Percentiles rank a stretch among this genome's conserved stretches.
Evolutionary conservation across 495 filamentous ascomycete species (phyloP).

Genomic region (Penicillium egyptiacum): DNA sequence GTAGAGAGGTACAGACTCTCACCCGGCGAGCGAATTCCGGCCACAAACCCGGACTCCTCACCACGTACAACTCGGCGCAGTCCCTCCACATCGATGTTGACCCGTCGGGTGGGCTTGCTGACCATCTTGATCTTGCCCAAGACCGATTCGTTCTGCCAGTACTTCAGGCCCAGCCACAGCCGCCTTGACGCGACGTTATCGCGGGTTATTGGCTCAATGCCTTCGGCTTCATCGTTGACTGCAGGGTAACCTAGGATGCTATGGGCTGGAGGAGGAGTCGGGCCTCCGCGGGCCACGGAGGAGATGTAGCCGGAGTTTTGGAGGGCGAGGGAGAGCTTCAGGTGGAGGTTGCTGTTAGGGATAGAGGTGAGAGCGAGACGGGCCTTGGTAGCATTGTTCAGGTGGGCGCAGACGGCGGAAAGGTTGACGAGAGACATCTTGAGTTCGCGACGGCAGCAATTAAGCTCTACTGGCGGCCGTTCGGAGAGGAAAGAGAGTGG

Average conservation of each 20-base stretch:
- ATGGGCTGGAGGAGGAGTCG: constrained; percentile 60
- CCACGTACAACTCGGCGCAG: constrained; percentile 67
- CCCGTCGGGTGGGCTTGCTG: constrained; percentile 71
- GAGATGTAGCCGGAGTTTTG: constrained; percentile 82
- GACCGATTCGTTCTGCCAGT: constrained; percentile 86
- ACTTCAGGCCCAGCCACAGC: constrained; percentile 92
- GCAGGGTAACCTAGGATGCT: constrained; percentile 47
- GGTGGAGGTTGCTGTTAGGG: constrained; percentile 77
- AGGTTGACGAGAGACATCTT: constrained; percentile 86
- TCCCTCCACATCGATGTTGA: constrained; percentile 61
- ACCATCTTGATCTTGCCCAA: constrained; percentile 67
- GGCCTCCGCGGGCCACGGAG: constrained; percentile 76
- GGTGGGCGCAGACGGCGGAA: constrained; percentile 80
- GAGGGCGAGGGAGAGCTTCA: constrained; percentile 70
- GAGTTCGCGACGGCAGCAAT: constrained; percentile 27
- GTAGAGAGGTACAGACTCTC: constrained; percentile 83
- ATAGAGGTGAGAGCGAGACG: constrained; percentile 86
- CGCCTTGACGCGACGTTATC: constrained; percentile 75
- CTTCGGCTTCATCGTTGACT: constrained; percentile 34
- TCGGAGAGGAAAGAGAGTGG: constrained; percentile 12
- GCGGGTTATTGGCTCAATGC: constrained; percentile 63
- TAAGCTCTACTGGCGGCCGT: constrained; percentile 23
- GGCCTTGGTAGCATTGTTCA: constrained; percentile 88
- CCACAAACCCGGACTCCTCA: constrained; percentile 59
- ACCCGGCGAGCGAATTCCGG: constrained; percentile 72